phyloP scores from a whole-genome alignment of 1,284 basidiomycete genomes.

The Rhodotorula sp. region DNA sequence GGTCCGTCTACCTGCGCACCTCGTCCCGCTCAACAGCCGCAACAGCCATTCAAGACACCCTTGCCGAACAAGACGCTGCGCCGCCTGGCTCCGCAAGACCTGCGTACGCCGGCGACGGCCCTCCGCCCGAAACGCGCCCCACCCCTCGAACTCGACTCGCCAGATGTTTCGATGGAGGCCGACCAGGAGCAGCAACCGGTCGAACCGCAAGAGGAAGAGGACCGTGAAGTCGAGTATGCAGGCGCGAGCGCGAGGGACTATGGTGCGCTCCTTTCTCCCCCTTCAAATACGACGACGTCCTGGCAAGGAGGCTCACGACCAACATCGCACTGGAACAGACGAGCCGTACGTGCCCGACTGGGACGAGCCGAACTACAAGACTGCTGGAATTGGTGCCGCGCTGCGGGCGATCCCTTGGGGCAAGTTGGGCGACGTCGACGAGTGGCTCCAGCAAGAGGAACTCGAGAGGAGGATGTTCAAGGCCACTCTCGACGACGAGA shows the following conservation, averaged over 20 bases:
- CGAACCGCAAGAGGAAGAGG: conserved; percentile 8
- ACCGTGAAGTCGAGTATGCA: conserved; percentile 27
- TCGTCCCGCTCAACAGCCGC: conserved; percentile 1
- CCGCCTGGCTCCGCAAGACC: neutral
- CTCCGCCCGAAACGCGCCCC: conserved; percentile 4
- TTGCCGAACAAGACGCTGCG: conserved; percentile 13
- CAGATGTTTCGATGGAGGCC: conserved; percentile 16
- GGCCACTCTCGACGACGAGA: conserved; percentile 2
- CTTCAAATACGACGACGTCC: too few relatives aligned
- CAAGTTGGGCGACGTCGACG: neutral
- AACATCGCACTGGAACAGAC: conserved; percentile 1
- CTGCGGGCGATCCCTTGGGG: conserved; percentile 1
- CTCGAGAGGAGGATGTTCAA: neutral
- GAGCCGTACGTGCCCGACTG: conserved; percentile 27
- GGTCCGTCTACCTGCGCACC: conserved; percentile 7
- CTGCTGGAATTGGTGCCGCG: conserved; percentile 10
- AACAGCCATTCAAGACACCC: conserved; percentile 10
- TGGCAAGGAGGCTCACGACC: neutral
- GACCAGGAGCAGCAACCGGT: conserved; percentile 4
- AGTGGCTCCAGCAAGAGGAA: conserved; percentile 6
- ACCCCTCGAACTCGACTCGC: conserved; percentile 9
- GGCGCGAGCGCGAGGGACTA: conserved; percentile 26
- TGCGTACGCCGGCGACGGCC: conserved; percentile 12
- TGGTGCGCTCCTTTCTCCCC: conserved; percentile 8
- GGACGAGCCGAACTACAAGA: conserved; percentile 20